Evolutionary conservation across 2,329 filamentous ascomycete genomes (phyloP), one percentile per base, ranked within the genome.

Genomic region (Rhinocladiella mackenziei): DNA sequence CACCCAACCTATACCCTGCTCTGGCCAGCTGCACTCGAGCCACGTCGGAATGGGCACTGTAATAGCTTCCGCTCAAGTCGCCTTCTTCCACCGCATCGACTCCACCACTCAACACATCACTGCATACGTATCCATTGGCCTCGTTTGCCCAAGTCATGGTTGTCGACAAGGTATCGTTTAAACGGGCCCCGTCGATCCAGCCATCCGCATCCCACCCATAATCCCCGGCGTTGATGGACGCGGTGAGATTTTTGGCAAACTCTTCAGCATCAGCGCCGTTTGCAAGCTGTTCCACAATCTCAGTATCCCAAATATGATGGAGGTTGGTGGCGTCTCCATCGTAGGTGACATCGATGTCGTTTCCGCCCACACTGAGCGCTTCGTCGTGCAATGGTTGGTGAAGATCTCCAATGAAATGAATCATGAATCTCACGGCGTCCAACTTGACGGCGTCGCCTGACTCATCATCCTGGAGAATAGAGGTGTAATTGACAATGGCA

Each of bases 291-390:
- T 44, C 43, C 76, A 76, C 60, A 64, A 77, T 45, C 76, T 75
- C 42, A 11, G 75, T 78, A 60, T 88, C 84, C 84, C 84, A 88
- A 14, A 86, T 77, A 45, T 83, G 74, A 59, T 87, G 84, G 29
- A 87, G 70, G 58, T 87, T 87, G 45, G 76, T 71, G 19, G 69
- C 62, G 25, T 65, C 62, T 2, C 72, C 73, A 18, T 78, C 68
- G 64, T 80, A 87, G n/a, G 65, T 70, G 2, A 87, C 83, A n/a
- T 71, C 63, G 56, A 87, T 84, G 10, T 73, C 73, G 55, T 88
- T 88, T 1, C 84, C 84, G 42, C 84, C 84, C 13, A 73, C 66
- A 2, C 73, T 70, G 3, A 83, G 74, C 42, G 81, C 72, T 62
- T 78, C 74, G 11, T 72, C 70, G 53, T 78, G 76, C 30, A 94